Percentiles rank a stretch among this genome's conserved stretches.
Evolutionary conservation across 2,329 filamentous ascomycete genomes (phyloP).

Genomic region (Epicoccum sorghinum): DNA sequence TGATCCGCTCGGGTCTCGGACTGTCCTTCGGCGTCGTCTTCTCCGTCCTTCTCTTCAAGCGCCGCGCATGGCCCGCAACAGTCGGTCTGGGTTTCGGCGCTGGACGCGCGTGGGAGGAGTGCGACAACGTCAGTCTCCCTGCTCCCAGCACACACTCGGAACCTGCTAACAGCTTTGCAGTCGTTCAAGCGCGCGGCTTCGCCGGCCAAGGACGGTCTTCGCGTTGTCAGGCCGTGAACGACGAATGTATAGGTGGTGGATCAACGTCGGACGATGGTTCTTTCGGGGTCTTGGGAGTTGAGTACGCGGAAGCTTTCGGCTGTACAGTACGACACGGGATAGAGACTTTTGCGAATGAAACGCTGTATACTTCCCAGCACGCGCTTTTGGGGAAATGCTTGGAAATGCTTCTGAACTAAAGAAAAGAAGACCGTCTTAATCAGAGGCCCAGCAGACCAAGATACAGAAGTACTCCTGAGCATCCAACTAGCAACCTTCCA

Average conservation of each 20-base stretch:
- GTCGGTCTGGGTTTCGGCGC: conserved; percentile 94
- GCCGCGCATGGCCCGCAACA: conserved; percentile 96
- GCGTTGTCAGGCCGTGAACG: conserved; percentile 53
- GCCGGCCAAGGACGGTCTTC: conserved; percentile 56
- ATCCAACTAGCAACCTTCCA: no score
- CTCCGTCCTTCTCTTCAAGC: conserved; percentile 97
- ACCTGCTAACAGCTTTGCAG: conserved; percentile 33
- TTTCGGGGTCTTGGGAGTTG: conserved; percentile 25
- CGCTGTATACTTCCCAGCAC: conserved; percentile 32
- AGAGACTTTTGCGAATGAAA: conserved; percentile 39
- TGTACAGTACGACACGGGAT: conserved; percentile 47
- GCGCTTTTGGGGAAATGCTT: no score
- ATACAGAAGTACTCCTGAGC: no score
- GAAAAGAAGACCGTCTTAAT: no score
- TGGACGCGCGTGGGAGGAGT: conserved; percentile 97
- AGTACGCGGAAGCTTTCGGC: conserved; percentile 26
- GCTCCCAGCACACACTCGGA: no score
- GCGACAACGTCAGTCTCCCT: conserved; percentile 69
- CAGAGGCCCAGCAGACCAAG: no score
- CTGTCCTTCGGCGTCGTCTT: conserved; percentile 98
- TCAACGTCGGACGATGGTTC: conserved; percentile 1
- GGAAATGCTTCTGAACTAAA: no score
- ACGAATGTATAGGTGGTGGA: not conserved
- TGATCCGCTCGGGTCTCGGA: conserved; percentile 95
- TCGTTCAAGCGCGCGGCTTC: conserved; percentile 59